Evolutionary conservation across 176 grass and related monocot species (phyloP).

Genomic region (Avena sativa): DNA sequence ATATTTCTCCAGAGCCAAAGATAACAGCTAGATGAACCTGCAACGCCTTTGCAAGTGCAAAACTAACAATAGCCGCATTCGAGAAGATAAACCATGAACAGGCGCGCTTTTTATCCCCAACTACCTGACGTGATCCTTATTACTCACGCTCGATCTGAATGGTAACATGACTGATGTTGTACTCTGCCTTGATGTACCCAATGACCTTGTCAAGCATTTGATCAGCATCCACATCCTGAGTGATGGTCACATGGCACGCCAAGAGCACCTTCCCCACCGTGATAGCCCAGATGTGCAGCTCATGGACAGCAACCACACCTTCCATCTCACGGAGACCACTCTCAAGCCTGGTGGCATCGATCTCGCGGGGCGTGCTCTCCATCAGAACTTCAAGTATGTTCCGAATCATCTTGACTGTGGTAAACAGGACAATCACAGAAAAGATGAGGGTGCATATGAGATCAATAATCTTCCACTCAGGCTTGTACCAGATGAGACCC

Average conservation of each 20-base stretch:
- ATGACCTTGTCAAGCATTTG: conserved; percentile 84
- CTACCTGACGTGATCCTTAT: conserved; percentile 31
- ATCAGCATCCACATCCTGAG: conserved; percentile 69
- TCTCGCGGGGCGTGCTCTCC: conserved; percentile 97
- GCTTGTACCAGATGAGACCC: conserved; percentile 99
- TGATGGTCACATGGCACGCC: conserved; percentile 89
- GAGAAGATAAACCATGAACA: conserved; percentile 3
- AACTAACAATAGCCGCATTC: background rate
- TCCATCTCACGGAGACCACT: conserved; percentile 77
- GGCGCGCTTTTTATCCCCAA: background rate
- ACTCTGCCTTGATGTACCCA: conserved; percentile 87
- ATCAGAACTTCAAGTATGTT: conserved; percentile 94
- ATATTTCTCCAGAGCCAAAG: conserved; percentile 34
- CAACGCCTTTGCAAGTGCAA: conserved; percentile 4
- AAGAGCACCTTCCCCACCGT: conserved; percentile 95
- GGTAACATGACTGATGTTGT: conserved; percentile 98
- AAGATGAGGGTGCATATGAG: conserved; percentile 97
- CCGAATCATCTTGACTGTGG: conserved; percentile 85
- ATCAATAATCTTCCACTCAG: conserved; percentile 99
- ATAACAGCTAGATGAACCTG: conserved; percentile 25
- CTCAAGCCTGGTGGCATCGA: conserved; percentile 80
- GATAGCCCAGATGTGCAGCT: conserved; percentile 99
- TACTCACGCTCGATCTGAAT: conserved; percentile 87
- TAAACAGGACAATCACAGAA: conserved; percentile 84
- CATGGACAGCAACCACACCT: conserved; percentile 81